Conservation (phyloP, 768 basidiomycete species). For the Trametes elegans region DNA sequence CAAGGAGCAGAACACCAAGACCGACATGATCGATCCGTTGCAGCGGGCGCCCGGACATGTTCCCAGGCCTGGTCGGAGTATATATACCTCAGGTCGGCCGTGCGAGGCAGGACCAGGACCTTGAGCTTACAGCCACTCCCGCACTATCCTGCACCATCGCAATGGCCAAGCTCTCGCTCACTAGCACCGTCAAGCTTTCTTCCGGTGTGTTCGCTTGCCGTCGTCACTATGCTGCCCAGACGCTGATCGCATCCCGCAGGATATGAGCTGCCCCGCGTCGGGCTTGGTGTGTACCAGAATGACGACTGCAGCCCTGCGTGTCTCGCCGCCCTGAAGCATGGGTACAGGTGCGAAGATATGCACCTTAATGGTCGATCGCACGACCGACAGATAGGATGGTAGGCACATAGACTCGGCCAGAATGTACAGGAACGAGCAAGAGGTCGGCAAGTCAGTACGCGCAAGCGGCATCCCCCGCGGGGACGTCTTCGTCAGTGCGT, state of each 20-base stretch:
- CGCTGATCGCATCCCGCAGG: slow-evolving; percentile 33
- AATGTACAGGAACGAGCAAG: slow-evolving; percentile 66
- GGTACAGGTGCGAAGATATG: slow-evolving; percentile 50
- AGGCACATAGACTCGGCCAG: slow-evolving; percentile 59
- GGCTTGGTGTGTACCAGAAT: slow-evolving; percentile 72
- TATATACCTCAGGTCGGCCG: background rate
- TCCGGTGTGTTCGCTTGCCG: slow-evolving; percentile 32
- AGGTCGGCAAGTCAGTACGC: slow-evolving; percentile 76
- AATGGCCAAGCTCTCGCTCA: slow-evolving; percentile 27
- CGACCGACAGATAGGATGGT: background rate
- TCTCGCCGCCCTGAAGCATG: slow-evolving; percentile 57
- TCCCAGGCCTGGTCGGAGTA: background rate
- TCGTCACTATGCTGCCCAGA: background rate
- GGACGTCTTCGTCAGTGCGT: slow-evolving; percentile 65
- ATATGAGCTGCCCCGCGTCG: slow-evolving; percentile 58
- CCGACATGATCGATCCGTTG: too few species aligned
- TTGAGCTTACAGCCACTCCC: background rate
- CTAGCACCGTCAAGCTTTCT: slow-evolving; percentile 33
- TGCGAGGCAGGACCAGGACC: background rate
- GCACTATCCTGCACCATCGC: background rate
- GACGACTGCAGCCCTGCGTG: slow-evolving; percentile 53
- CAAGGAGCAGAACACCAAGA: background rate
- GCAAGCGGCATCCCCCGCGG: slow-evolving; percentile 69
- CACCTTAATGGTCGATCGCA: background rate
- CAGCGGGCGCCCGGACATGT: too few species aligned